These are phyloP conservation scores for Solanum virginianum DNA, from an alignment of 257 asterid species.

Conservation along the genomic window DNA sequence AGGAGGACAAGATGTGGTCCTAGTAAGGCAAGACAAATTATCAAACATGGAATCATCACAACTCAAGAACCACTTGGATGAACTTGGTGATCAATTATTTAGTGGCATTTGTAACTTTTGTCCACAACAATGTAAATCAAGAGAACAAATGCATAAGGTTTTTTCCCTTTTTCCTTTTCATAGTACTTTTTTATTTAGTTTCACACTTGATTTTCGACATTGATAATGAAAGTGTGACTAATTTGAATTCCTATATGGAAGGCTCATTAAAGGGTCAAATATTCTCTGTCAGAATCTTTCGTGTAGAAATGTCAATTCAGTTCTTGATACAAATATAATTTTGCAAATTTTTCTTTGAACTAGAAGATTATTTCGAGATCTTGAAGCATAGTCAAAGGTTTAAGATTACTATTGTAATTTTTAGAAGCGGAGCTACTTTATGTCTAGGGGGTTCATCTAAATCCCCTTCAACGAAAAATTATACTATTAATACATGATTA, in stretches of 20 bases:
- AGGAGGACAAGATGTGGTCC: slow-evolving; percentile 83
- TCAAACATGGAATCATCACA: slow-evolving; percentile 69
- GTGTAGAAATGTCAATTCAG: not conserved
- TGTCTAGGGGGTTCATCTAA: too few species aligned
- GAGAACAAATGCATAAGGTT: slow-evolving; percentile 46
- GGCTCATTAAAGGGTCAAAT: not conserved
- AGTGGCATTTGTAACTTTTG: slow-evolving; percentile 55
- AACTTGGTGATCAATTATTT: slow-evolving; percentile 76
- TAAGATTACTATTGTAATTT: not conserved
- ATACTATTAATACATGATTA: too few species aligned
- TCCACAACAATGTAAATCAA: slow-evolving; percentile 38
- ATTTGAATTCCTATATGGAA: not conserved
- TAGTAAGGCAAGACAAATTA: slow-evolving; percentile 60
- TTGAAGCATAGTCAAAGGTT: not conserved
- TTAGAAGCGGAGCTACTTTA: too few species aligned
- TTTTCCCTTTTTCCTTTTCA: not conserved
- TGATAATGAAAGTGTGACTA: not conserved
- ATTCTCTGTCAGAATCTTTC: not conserved
- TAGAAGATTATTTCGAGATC: not conserved
- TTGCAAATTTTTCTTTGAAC: not conserved
- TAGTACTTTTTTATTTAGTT: not conserved
- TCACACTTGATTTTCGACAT: not conserved
- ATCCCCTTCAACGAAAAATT: too few species aligned
- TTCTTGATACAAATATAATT: too few species aligned
- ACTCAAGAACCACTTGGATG: slow-evolving; percentile 58